These are phyloP conservation scores for Salvia rosmarinus DNA, from an alignment of 257 asterid species.

Conservation along the genomic window DNA sequence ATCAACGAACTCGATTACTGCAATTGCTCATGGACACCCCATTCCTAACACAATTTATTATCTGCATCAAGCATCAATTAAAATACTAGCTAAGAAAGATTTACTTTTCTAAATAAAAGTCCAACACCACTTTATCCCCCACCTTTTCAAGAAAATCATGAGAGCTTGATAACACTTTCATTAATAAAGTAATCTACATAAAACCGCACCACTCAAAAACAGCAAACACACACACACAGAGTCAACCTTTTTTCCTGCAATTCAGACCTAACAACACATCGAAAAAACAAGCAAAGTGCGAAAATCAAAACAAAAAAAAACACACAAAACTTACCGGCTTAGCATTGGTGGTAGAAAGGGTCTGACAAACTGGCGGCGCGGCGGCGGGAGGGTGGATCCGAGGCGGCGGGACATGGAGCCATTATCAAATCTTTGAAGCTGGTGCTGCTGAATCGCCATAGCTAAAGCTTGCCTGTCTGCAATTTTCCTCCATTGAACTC, in stretches of 20 bases:
- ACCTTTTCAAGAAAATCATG: slow-evolving; percentile 45
- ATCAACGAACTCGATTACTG: slow-evolving; percentile 5
- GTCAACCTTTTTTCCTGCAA: slow-evolving; percentile 15
- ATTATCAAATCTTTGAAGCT: slow-evolving; percentile 78
- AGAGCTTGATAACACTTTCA: slow-evolving; percentile 32
- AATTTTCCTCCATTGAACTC: slow-evolving; percentile 71
- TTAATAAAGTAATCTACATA: slow-evolving; percentile 21
- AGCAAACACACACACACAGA: slow-evolving; percentile 15
- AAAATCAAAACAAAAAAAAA: background rate
- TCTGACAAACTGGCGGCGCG: slow-evolving; percentile 59
- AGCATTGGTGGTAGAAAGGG: slow-evolving; percentile 41
- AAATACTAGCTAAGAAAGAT: slow-evolving; percentile 8
- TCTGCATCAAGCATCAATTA: slow-evolving; percentile 25
- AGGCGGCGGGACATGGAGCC: slow-evolving; percentile 87
- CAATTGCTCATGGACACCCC: background rate
- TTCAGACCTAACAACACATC: slow-evolving; percentile 38
- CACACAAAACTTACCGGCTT: slow-evolving; percentile 48
- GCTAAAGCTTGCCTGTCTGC: slow-evolving; percentile 83
- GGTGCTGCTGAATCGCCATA: slow-evolving; percentile 97
- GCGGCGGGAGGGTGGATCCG: slow-evolving; percentile 97
- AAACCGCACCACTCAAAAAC: background rate
- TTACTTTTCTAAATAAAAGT: slow-evolving; percentile 24
- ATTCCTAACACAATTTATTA: slow-evolving; percentile 19
- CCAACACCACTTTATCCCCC: slow-evolving; percentile 24
- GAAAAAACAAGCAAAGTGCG: slow-evolving; percentile 22